phyloP scores from a whole-genome alignment of 345 rosid species.

The Syzygium grande region DNA sequence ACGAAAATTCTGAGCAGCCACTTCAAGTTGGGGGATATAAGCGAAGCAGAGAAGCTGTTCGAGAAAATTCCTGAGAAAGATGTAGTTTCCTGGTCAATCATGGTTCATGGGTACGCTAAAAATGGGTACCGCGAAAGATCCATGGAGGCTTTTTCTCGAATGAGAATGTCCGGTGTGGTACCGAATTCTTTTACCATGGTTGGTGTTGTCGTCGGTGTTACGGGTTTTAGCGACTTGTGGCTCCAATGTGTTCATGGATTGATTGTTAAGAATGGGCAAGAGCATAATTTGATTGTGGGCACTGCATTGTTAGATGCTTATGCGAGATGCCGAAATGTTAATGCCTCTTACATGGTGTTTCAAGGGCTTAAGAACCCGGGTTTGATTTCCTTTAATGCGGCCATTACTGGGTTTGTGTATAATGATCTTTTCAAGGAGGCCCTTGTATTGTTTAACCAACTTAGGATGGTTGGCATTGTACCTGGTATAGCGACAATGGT shows the following conservation, averaged over 20 bases:
- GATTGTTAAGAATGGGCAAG: constrained; percentile 17
- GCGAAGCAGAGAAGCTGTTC: constrained; percentile 25
- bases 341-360: constrained; percentile 18
- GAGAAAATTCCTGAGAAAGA: constrained; percentile 22
- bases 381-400: constrained; percentile 29
- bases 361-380: constrained; percentile 16
- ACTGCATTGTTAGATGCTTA: constrained; percentile 31
- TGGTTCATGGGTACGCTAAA: constrained; percentile 34
- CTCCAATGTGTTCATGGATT: constrained; percentile 27
- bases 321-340: constrained; percentile 23
- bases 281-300: constrained; percentile 15
- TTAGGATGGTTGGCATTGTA: constrained; percentile 17
- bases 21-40: constrained; percentile 14
- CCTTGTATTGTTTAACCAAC: constrained; percentile 9
- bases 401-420: constrained; percentile 19
- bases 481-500: constrained; percentile 20
- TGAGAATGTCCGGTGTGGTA: constrained; percentile 19
- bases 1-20: constrained; percentile 10
- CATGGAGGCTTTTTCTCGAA: constrained; percentile 14
- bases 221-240: constrained; percentile 2
- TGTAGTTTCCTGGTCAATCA: constrained; percentile 31
- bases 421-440: constrained; percentile 22
- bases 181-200: constrained; percentile 42
- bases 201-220: constrained; percentile 24
- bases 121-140: constrained; percentile 18